Percentiles rank a stretch among this genome's conserved stretches.
Conservation (phyloP, 768 basidiomycete genomes). For the Filobasidium wieringae region DNA sequence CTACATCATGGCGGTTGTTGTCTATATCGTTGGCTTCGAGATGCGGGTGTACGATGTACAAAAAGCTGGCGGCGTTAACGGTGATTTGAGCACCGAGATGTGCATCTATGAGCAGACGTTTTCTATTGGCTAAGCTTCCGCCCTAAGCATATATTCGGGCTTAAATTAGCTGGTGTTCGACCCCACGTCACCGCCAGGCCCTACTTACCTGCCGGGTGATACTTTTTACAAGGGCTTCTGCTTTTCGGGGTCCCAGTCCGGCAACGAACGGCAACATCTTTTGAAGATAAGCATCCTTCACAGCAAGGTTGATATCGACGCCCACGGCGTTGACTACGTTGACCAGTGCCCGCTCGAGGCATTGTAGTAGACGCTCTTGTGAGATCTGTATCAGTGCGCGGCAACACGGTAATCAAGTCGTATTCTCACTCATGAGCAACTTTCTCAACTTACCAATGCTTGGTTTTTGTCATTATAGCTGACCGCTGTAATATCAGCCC, state of each 20-base stretch:
- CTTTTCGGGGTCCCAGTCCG: slow-evolving; percentile 90
- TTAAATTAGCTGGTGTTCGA: slow-evolving; percentile 8
- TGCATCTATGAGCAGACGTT: slow-evolving; percentile 68
- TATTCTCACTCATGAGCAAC: slow-evolving; percentile 22
- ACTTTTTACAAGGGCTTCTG: slow-evolving; percentile 60
- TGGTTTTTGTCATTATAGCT: slow-evolving; percentile 76
- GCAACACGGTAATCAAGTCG: not conserved
- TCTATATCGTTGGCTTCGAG: slow-evolving; percentile 46
- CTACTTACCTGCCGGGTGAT: slow-evolving; percentile 59
- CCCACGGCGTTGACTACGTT: slow-evolving; percentile 86
- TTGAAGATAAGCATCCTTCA: slow-evolving; percentile 77
- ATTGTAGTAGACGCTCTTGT: slow-evolving; percentile 63
- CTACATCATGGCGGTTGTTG: slow-evolving; percentile 53
- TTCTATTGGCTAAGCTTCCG: slow-evolving; percentile 68
- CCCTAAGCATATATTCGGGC: slow-evolving; percentile 46
- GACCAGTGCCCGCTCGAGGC: slow-evolving; percentile 75
- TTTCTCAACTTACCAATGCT: slow-evolving; percentile 60
- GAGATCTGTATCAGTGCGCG: slow-evolving; percentile 53
- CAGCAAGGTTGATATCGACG: slow-evolving; percentile 89
- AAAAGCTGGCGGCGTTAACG: slow-evolving; percentile 82
- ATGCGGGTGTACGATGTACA: slow-evolving; percentile 69
- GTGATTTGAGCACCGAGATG: slow-evolving; percentile 78
- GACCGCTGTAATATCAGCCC: slow-evolving; percentile 68
- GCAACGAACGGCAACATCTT: slow-evolving; percentile 78
- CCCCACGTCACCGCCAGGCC: not conserved